Conservation (phyloP, 2,329 filamentous ascomycete genomes). For the Pestalotiopsis sp. region DNA sequence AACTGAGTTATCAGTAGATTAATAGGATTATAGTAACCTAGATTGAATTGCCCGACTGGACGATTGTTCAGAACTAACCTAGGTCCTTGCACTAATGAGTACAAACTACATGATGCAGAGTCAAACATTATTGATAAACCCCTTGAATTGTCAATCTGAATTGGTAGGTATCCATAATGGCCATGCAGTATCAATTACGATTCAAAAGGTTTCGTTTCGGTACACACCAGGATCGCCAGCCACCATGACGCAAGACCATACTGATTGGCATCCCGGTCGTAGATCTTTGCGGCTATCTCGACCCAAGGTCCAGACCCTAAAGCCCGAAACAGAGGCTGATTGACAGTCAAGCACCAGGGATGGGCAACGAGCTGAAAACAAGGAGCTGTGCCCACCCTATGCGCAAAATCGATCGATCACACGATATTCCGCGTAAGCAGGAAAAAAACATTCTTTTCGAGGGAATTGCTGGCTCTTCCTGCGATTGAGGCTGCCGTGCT, state of each 20-base stretch:
- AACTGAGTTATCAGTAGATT: not conserved
- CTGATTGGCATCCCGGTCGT: slow-evolving; percentile 11
- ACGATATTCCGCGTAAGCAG: too few relatives aligned
- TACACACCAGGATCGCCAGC: not conserved
- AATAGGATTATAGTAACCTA: too few relatives aligned
- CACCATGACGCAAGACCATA: slow-evolving; percentile 13
- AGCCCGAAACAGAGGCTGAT: slow-evolving; percentile 1
- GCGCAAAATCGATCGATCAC: slow-evolving; percentile 7
- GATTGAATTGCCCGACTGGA: too few relatives aligned
- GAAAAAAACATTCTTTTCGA: not conserved
- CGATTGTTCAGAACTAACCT: too few relatives aligned
- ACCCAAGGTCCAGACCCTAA: not conserved
- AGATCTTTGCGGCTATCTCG: slow-evolving; percentile 11
- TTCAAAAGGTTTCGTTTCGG: not conserved
- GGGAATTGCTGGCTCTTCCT: not conserved
- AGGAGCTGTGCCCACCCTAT: not conserved
- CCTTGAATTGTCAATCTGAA: not conserved
- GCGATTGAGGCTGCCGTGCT: not conserved
- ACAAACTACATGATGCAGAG: too few relatives aligned
- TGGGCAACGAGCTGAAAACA: slow-evolving; percentile 5
- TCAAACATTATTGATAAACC: too few relatives aligned
- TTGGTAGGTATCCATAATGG: not conserved
- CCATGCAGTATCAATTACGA: not conserved
- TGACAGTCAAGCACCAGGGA: not conserved
- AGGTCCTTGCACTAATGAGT: too few relatives aligned